Evolutionary conservation across 1,139 yeast genomes (phyloP).

Genomic region (Zygosaccharomyces sapae): DNA sequence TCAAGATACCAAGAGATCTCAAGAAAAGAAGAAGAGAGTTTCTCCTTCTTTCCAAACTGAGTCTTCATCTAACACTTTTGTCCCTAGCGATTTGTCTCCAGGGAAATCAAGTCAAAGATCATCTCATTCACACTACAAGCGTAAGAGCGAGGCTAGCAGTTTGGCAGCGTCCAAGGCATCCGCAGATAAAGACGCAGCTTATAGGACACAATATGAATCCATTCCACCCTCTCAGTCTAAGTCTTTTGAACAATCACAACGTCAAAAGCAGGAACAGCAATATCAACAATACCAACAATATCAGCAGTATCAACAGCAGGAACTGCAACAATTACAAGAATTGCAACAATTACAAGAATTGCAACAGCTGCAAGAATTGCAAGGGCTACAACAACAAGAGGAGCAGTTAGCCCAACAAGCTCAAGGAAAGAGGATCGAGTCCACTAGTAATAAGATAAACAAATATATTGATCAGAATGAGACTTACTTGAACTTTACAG

Average conservation of each 20-base stretch:
- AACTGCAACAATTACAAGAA: neutral
- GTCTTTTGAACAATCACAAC: neutral
- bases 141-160: neutral
- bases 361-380: neutral
- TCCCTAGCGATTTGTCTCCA: slow-evolving; percentile 17
- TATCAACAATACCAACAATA: too few species aligned
- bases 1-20: slow-evolving; percentile 62
- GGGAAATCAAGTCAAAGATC: slow-evolving; percentile 5
- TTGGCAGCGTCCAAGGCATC: neutral
- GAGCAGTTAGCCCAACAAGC: neutral
- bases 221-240: neutral
- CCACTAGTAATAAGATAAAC: slow-evolving; percentile 20
- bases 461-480: slow-evolving; percentile 28
- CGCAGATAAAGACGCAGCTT: neutral
- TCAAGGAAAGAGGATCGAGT: slow-evolving; percentile 8
- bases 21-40: slow-evolving; percentile 26
- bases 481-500: slow-evolving; percentile 29
- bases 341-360: neutral
- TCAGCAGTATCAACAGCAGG: too few species aligned
- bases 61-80: slow-evolving; percentile 15
- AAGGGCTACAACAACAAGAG: neutral
- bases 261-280: neutral
- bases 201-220: neutral
- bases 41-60: slow-evolving; percentile 14
- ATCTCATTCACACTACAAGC: slow-evolving; percentile 3